phyloP scores from a whole-genome alignment of 2,329 filamentous ascomycete species.

The Karstenula rhodostoma region DNA sequence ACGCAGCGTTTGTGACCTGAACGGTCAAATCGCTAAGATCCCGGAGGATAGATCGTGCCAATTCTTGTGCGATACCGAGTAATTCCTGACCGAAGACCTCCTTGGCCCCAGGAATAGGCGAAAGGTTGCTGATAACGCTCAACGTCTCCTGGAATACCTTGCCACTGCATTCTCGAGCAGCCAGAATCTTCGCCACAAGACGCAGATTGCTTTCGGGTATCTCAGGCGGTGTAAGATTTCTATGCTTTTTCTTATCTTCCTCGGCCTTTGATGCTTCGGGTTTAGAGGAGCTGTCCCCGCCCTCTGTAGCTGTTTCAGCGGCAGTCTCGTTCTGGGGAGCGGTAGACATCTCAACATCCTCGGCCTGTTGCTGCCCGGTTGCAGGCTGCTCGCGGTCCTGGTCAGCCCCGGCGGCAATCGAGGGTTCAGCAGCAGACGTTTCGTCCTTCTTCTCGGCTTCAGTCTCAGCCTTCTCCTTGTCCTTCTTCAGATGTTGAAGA shows the following conservation, averaged over 20 bases:
- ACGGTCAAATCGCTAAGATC: constrained; percentile 86
- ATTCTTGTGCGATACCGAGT: constrained; percentile 81
- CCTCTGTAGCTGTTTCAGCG: constrained; percentile 18
- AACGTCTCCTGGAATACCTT: constrained; percentile 98
- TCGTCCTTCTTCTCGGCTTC: constrained; percentile 48
- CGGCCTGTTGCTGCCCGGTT: constrained; percentile 19
- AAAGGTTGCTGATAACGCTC: constrained; percentile 98
- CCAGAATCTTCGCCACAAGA: constrained; percentile 94
- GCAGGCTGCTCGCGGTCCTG: constrained; percentile 21
- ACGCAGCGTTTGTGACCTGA: constrained; percentile 85
- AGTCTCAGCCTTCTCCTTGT: constrained; percentile 67
- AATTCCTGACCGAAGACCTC: constrained; percentile 92
- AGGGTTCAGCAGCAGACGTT: constrained; percentile 27
- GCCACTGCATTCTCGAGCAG: constrained; percentile 93
- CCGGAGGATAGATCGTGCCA: constrained; percentile 83
- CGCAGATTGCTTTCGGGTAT: constrained; percentile 90
- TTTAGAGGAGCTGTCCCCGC: constrained; percentile 36
- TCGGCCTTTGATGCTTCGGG: constrained; percentile 52
- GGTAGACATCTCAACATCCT: constrained; percentile 48
- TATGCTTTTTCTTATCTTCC: constrained; percentile 68
- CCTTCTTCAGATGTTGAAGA: constrained; percentile 82
- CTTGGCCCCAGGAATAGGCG: constrained; percentile 88
- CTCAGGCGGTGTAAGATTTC: constrained; percentile 77
- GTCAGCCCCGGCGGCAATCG: constrained; percentile 28
- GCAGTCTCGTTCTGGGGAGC: constrained; percentile 35